Conservation (phyloP, 305 asterid species). For the Petunia hybrid region DNA sequence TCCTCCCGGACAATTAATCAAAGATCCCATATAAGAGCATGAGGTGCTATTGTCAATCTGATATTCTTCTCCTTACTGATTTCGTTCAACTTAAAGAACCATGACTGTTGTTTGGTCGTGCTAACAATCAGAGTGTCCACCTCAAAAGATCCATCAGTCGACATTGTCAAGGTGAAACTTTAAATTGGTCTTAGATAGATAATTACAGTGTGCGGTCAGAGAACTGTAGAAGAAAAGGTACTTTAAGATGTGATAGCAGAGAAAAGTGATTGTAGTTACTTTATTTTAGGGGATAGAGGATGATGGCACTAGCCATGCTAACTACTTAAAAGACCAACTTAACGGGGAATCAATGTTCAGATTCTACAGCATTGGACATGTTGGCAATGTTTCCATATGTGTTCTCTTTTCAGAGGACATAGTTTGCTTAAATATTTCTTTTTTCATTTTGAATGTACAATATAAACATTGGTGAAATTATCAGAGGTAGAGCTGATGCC, state of each 20-base stretch:
- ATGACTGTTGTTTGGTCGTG: neutral
- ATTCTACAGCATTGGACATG: neutral
- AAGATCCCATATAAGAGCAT: constrained; percentile 5
- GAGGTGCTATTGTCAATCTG: constrained; percentile 1
- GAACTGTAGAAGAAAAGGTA: neutral
- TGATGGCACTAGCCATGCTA: neutral
- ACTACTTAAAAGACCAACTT: constrained; percentile 8
- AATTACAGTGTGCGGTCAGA: neutral
- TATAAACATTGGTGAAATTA: constrained; percentile 13
- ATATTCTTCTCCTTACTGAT: constrained; percentile 4
- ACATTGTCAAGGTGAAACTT: neutral
- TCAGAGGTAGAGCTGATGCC: constrained; percentile 33
- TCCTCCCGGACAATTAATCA: neutral
- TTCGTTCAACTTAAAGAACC: neutral
- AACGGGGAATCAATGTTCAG: neutral
- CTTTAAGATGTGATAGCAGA: neutral
- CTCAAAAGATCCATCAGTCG: neutral
- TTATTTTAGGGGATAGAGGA: neutral
- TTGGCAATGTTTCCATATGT: neutral
- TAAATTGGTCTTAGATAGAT: constrained; percentile 18
- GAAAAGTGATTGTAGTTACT: neutral
- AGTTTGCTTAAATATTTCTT: neutral
- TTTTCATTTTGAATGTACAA: neutral
- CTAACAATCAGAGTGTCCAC: neutral
- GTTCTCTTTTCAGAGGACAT: neutral